phyloP scores from a whole-genome alignment of 768 basidiomycete genomes.

The Podaxis sp. region DNA sequence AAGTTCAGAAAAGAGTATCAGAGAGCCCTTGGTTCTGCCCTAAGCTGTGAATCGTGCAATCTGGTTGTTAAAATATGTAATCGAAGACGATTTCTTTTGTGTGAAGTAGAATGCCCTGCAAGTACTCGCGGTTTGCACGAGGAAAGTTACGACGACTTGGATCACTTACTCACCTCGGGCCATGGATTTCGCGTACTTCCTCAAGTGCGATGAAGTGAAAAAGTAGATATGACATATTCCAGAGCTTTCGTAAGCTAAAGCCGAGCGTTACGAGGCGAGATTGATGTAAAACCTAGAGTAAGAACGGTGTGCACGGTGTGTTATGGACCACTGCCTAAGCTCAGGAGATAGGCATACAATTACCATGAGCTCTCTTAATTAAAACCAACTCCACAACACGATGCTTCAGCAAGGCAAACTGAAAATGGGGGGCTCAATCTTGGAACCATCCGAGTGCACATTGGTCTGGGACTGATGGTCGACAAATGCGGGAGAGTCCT shows the following conservation, averaged over 20 bases:
- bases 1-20: background rate
- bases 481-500: conserved; percentile 1
- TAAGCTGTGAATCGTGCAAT: background rate
- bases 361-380: background rate
- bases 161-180: background rate
- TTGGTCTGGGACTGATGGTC: background rate
- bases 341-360: background rate
- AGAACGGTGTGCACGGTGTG: background rate
- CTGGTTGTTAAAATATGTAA: conserved; percentile 9
- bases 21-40: background rate
- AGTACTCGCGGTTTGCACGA: conserved; percentile 14
- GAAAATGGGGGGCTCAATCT: background rate
- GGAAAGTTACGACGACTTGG: conserved; percentile 10
- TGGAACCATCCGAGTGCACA: conserved; percentile 3
- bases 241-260: background rate
- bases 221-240: background rate
- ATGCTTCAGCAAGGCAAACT: conserved; percentile 6
- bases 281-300: conserved; percentile 3
- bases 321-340: background rate
- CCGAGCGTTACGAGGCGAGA: background rate
- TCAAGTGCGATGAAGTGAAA: background rate
- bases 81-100: conserved; percentile 6
- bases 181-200: background rate
- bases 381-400: conserved; percentile 6
- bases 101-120: conserved; percentile 3